Base-by-base conservation (phyloP, 2,329 filamentous ascomycete species). In the Podosphaera aphanis region DNA sequence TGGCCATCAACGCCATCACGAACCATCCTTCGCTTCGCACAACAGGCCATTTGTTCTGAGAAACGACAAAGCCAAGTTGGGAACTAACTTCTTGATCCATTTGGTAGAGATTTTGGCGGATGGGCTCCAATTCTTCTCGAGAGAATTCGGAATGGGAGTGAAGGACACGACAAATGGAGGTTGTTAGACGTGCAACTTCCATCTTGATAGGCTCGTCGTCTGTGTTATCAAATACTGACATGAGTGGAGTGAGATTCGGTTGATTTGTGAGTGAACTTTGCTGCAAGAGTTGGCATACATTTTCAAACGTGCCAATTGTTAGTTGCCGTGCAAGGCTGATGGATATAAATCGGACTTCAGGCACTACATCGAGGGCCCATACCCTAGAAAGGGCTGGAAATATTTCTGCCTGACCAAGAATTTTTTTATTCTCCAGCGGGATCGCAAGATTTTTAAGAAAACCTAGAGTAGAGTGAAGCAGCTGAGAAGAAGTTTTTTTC, bases 391-490 rank as follows among this genome's bases (percentile, higher is more conserved):
- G 62, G 27, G 66, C 59, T 2, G 64, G 61, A 2, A 77, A 60
- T 1, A 77, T 59, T 0, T 59, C 58, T 2, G 61, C 56, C 4
- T 59, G 58, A 15, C 68, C 68, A 1, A 79, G 62, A 0, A 60
- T 42, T 2, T 63, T 50, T 56, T 75, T 77, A 59, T 78, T 78
- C 21, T 58, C 55, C 0, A 59, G 47, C 0, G 73, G 71, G 44
- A 79, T 72, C 21, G 74, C 70, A 7, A 79, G 67, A 56, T 79
- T 79, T 58, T 76, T 77, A 49, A 77, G 66, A 53, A 77, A 76
- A 6, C 71, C 69, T 16, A 79, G 62, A 2, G 64, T 61, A 1
- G 71, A 65, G 53, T 77, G 73, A 0, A 74, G 62, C 15, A 74
- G 66, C 49, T 75, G 70, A 0, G 65, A 57, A 49, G 69, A 64